Evolutionary conservation across 2,329 filamentous ascomycete genomes (phyloP).

Genomic region (Aspergillus sp.): DNA sequence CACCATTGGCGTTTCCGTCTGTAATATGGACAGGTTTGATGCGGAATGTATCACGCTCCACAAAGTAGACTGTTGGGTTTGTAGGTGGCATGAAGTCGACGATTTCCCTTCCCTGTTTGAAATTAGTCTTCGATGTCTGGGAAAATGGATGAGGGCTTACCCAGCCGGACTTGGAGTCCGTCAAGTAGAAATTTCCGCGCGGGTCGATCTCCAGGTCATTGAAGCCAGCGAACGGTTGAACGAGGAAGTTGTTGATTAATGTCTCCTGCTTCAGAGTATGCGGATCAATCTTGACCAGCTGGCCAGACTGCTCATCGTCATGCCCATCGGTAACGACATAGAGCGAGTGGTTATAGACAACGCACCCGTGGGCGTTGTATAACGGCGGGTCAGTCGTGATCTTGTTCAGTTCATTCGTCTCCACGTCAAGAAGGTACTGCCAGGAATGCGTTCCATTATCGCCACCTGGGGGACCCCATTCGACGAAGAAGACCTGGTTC

Average conservation of each 20-base stretch:
- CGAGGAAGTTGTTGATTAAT: slow-evolving; percentile 12
- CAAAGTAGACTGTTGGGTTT: slow-evolving; percentile 14
- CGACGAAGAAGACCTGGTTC: slow-evolving; percentile 14
- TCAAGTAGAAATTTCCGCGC: slow-evolving; percentile 14
- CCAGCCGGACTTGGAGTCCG: slow-evolving; percentile 12
- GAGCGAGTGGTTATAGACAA: slow-evolving; percentile 8
- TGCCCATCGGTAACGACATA: slow-evolving; percentile 11
- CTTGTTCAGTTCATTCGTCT: slow-evolving; percentile 5
- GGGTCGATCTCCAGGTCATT: slow-evolving; percentile 15
- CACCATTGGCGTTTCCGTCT: slow-evolving; percentile 20
- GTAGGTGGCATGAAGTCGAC: slow-evolving; percentile 10
- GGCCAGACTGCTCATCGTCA: background rate
- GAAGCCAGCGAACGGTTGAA: slow-evolving; percentile 12
- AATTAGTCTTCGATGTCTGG: background rate
- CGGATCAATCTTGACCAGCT: slow-evolving; percentile 8
- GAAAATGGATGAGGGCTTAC: no score
- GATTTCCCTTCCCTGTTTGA: slow-evolving; percentile 10
- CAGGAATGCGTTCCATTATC: slow-evolving; percentile 12
- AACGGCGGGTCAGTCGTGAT: slow-evolving; percentile 11
- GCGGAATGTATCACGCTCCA: slow-evolving; percentile 6
- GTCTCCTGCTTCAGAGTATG: background rate
- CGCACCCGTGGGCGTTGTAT: slow-evolving; percentile 11
- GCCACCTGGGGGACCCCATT: slow-evolving; percentile 15
- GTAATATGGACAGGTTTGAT: slow-evolving; percentile 9
- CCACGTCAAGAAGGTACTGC: slow-evolving; percentile 14